Base-by-base conservation (phyloP, 2,329 filamentous ascomycete species). In the Diaporthe aspalathi region DNA sequence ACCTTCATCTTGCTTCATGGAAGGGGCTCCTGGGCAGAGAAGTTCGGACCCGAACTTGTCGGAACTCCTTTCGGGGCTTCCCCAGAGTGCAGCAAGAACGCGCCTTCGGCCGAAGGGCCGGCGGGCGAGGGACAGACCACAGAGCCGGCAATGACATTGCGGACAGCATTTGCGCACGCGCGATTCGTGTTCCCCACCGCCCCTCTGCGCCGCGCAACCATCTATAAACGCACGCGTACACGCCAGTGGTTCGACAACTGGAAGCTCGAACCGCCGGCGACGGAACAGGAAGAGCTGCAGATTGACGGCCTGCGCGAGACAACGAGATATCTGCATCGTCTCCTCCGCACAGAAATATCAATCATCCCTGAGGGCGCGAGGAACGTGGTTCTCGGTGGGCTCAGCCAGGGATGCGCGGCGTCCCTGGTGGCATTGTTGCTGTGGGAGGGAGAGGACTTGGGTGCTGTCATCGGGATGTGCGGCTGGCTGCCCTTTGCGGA, bases 341-440 rank as follows among this genome's bases (percentile, higher is more conserved):
- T 87, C 0, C 14, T 87, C 0, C 66, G 68, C 3, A 54, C 69
- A 0, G 85, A 86, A 71, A 78, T 82, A 1, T 74, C 70, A 1
- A 14, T 75, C 0, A 69, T 88, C 0, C 78, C 78, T 0, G 83
- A 84, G 3, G 50, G 65, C 5, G 73, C 79, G 1, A 60, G 74
- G 22, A 84, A 81, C 53, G 77, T 88, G 0, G 77, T 87, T 0
- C 69, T 89, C 0, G 83, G 84, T 56, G 87, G 87, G 0, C 76
- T 89, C 14, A 89, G 87, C 65, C 87, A 89, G 73, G 87, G 87
- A 0, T 87, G 85, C 73, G 87, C 87, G 2, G 83, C 84, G 45
- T 77, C 80, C 0, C 70, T 89, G 70, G 74, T 81, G 27, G 78
- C 82, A 17, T 71, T 83, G 70, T 70, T 89, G 66, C 77, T 83